Conservation (phyloP, 2,329 filamentous ascomycete species). For the Fusarium tuaranense region DNA sequence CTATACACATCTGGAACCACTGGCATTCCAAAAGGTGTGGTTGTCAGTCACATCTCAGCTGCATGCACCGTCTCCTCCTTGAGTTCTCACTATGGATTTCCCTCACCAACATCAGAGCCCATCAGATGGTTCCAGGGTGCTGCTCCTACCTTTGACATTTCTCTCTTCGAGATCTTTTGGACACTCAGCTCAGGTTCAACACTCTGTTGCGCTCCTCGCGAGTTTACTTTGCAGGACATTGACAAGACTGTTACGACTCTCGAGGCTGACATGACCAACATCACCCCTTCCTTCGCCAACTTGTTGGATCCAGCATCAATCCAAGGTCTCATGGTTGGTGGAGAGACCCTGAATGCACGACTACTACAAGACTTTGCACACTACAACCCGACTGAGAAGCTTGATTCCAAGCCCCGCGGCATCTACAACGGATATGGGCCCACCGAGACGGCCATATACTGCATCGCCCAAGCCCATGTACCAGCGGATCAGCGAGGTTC, state of each 20-base stretch:
- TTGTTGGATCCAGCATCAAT: conserved; percentile 1
- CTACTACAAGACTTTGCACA: conserved; percentile 13
- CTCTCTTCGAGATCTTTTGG: conserved; percentile 26
- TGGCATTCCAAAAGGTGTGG: conserved; percentile 17
- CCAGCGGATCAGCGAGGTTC: conserved; percentile 12
- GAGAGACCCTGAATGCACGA: conserved; percentile 21
- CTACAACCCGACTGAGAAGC: neutral
- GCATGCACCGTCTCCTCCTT: conserved; percentile 14
- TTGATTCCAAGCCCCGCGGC: neutral
- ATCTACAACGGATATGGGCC: conserved; percentile 30
- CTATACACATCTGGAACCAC: conserved; percentile 26
- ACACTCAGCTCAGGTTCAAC: conserved; percentile 19
- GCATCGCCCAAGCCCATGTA: conserved; percentile 16
- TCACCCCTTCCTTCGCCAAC: conserved; percentile 22
- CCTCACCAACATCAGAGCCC: neutral
- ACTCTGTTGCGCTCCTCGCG: conserved; percentile 18
- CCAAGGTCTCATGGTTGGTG: conserved; percentile 21
- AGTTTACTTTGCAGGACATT: conserved; percentile 13
- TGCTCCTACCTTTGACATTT: conserved; percentile 25
- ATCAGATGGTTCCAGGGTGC: conserved; percentile 27
- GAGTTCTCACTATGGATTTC: conserved; percentile 9
- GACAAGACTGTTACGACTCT: conserved; percentile 12
- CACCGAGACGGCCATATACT: conserved; percentile 18
- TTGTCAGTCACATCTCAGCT: conserved; percentile 18
- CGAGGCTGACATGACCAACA: conserved; percentile 21